Evolutionary conservation across 305 asterid species (phyloP).

Genomic region (Solanum hybrid): DNA sequence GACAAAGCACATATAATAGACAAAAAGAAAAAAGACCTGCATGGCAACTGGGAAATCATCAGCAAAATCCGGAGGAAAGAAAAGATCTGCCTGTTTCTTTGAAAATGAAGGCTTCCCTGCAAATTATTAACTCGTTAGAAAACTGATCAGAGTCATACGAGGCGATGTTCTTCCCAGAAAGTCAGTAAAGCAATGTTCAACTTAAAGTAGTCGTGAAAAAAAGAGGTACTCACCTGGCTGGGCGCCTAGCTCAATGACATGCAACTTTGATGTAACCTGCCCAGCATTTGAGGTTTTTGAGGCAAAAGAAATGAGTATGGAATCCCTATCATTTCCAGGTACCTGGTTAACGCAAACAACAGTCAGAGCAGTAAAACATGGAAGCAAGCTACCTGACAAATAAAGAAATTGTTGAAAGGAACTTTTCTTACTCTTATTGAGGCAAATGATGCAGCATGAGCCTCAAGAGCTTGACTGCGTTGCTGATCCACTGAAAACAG

Average conservation of each 20-base stretch:
- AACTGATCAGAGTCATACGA: background rate
- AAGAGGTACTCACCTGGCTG: slow-evolving; percentile 54
- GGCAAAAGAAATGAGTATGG: slow-evolving; percentile 85
- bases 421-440: slow-evolving; percentile 54
- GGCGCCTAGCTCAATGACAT: slow-evolving; percentile 79
- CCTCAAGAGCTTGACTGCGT: slow-evolving; percentile 99
- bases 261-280: slow-evolving; percentile 63
- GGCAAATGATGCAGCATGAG: slow-evolving; percentile 99
- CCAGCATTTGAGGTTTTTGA: slow-evolving; percentile 60
- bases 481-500: slow-evolving; percentile 96
- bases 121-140: background rate
- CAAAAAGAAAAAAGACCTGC: slow-evolving; percentile 25
- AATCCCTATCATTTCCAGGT: slow-evolving; percentile 79
- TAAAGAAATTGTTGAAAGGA: slow-evolving; percentile 7
- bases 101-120: slow-evolving; percentile 92
- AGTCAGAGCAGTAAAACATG: background rate
- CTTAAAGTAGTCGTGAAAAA: background rate
- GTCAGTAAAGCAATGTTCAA: background rate
- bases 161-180: slow-evolving; percentile 42
- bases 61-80: slow-evolving; percentile 95
- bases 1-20: background rate
- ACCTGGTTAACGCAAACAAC: slow-evolving; percentile 41
- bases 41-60: slow-evolving; percentile 68
- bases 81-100: slow-evolving; percentile 96
- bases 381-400: background rate